These are phyloP conservation scores for Cymodocea nodosa DNA, from an alignment of 116 monocot species.

Conservation along the genomic window DNA sequence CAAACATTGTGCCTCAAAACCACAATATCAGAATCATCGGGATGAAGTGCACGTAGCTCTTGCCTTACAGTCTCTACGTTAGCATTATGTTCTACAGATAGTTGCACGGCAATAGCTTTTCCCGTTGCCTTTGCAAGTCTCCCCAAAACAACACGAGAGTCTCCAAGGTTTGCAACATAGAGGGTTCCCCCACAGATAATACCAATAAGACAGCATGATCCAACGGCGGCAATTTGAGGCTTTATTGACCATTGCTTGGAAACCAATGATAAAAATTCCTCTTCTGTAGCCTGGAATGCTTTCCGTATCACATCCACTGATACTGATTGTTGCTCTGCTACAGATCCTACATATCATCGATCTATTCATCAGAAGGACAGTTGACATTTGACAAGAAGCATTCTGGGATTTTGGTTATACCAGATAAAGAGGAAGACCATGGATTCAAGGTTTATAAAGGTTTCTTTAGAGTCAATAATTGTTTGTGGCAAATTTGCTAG, in stretches of 20 bases:
- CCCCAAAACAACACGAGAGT: constrained; percentile 44
- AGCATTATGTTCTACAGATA: constrained; percentile 62
- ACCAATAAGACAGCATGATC: constrained; percentile 43
- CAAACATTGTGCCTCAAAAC: constrained; percentile 65
- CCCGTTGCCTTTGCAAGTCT: constrained; percentile 48
- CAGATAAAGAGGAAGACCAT: too few relatives aligned
- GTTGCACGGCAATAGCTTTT: constrained; percentile 46
- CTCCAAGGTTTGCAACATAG: constrained; percentile 39
- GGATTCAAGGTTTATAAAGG: too few relatives aligned
- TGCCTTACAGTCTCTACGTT: constrained; percentile 41
- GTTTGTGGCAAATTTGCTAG: too few relatives aligned
- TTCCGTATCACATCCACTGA: constrained; percentile 46
- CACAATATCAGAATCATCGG: constrained; percentile 60
- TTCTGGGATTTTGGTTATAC: background rate
- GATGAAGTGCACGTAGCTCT: constrained; percentile 42
- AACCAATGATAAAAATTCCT: constrained; percentile 30
- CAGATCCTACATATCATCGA: constrained; percentile 17
- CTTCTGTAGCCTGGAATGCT: constrained; percentile 56
- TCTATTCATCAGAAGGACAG: background rate
- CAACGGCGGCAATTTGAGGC: constrained; percentile 50
- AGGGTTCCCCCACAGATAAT: constrained; percentile 29
- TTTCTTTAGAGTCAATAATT: too few relatives aligned
- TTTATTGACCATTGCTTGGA: constrained; percentile 35
- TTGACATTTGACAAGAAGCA: background rate
- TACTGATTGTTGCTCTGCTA: constrained; percentile 35